Conservation (phyloP, 768 basidiomycete genomes). For the Mrakia gelida region DNA sequence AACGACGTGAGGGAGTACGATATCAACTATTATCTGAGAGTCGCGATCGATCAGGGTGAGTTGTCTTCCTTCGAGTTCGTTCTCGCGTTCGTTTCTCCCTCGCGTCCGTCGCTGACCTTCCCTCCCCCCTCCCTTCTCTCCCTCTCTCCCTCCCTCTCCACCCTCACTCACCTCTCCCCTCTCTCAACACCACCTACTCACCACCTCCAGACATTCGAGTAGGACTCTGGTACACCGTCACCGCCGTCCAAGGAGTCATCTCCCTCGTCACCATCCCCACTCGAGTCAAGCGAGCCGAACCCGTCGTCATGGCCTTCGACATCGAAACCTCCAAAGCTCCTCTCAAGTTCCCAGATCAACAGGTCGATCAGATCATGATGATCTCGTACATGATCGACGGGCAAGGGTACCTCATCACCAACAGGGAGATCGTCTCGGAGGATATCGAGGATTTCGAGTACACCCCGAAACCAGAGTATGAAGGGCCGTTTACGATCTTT, state of each 20-base stretch:
- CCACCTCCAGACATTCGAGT: constrained; percentile 69
- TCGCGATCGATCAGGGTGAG: constrained; percentile 89
- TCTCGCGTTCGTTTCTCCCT: not conserved
- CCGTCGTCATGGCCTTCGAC: constrained; percentile 97
- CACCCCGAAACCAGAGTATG: constrained; percentile 95
- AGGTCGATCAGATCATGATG: constrained; percentile 99
- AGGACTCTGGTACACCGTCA: constrained; percentile 93
- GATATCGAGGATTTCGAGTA: constrained; percentile 99
- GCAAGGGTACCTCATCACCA: constrained; percentile 93
- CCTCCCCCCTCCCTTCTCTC: not conserved
- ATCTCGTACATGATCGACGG: constrained; percentile 99
- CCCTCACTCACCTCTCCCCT: not conserved
- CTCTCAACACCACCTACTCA: not conserved
- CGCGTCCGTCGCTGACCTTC: not conserved
- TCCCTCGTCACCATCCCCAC: constrained; percentile 65
- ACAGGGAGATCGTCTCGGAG: constrained; percentile 92
- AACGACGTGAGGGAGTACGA: constrained; percentile 95
- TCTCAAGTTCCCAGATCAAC: constrained; percentile 96
- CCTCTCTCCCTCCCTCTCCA: not conserved
- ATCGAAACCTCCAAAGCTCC: constrained; percentile 99
- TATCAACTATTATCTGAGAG: constrained; percentile 93
- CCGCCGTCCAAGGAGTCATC: constrained; percentile 75
- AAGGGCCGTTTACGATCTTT: constrained; percentile 91
- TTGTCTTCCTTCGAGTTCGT: not conserved
- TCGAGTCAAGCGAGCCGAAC: constrained; percentile 95